These are phyloP conservation scores for Salvia hispanica DNA, from an alignment of 257 asterid species.

Conservation along the genomic window DNA sequence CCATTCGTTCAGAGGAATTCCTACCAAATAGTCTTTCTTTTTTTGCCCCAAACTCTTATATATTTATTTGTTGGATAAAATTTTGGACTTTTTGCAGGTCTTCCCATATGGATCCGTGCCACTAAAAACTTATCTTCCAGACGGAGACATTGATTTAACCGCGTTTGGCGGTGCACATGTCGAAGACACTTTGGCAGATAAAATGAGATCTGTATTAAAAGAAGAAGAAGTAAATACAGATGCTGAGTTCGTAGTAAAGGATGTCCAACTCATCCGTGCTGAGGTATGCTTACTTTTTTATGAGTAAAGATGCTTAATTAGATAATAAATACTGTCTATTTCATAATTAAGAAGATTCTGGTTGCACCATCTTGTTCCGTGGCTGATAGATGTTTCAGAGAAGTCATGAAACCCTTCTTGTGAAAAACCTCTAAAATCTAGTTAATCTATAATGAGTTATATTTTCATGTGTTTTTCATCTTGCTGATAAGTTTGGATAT, in stretches of 20 bases:
- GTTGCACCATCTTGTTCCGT: conserved; percentile 23
- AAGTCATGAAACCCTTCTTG: neutral
- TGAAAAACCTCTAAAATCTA: neutral
- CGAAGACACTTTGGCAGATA: conserved; percentile 64
- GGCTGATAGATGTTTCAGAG: neutral
- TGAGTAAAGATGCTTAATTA: neutral
- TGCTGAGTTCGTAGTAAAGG: conserved; percentile 72
- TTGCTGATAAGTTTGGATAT: neutral
- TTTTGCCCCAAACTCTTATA: neutral
- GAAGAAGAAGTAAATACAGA: conserved; percentile 54
- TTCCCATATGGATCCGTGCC: conserved; percentile 95
- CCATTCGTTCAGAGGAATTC: neutral
- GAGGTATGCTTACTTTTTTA: conserved; percentile 58
- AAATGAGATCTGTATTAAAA: conserved; percentile 62
- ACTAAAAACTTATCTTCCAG: conserved; percentile 89
- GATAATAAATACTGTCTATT: neutral
- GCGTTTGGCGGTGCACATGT: conserved; percentile 58
- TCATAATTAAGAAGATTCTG: conserved; percentile 2
- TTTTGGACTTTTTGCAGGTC: conserved; percentile 55
- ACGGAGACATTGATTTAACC: conserved; percentile 96
- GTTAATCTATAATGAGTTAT: neutral
- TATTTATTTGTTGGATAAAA: conserved; percentile 12
- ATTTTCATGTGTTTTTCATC: conserved; percentile 2
- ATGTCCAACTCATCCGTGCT: conserved; percentile 82
- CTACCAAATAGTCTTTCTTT: neutral